Conservation (phyloP, 805 yeast species). For the Scheffersomyces ergatensis region DNA sequence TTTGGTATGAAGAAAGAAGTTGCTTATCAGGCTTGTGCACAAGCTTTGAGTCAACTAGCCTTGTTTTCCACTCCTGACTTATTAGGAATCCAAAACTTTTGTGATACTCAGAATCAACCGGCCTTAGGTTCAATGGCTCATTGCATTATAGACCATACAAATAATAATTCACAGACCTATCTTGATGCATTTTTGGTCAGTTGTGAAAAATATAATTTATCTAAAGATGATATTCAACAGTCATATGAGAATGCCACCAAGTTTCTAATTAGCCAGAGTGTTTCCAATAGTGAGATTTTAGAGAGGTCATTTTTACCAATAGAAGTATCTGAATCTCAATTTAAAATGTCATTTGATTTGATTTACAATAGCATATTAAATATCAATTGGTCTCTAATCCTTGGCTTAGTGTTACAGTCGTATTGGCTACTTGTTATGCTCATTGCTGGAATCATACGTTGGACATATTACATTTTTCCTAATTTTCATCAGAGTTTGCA, state of each 20-base stretch:
- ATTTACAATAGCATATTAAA: not conserved
- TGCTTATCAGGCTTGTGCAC: slow-evolving; percentile 6
- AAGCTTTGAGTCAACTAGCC: not conserved
- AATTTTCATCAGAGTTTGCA: slow-evolving; percentile 10
- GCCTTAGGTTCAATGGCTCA: slow-evolving; percentile 39
- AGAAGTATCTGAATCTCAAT: not conserved
- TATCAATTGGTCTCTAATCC: slow-evolving; percentile 22
- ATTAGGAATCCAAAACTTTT: slow-evolving; percentile 12
- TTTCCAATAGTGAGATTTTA: not conserved
- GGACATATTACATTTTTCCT: slow-evolving; percentile 22
- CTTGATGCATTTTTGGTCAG: slow-evolving; percentile 14
- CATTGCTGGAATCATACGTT: slow-evolving; percentile 22
- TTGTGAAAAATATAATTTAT: slow-evolving; percentile 14
- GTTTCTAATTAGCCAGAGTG: slow-evolving; percentile 18
- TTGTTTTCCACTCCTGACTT: slow-evolving; percentile 1
- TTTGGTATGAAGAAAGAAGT: no score
- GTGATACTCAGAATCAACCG: slow-evolving; percentile 31
- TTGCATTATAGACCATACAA: slow-evolving; percentile 21
- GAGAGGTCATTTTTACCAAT: not conserved
- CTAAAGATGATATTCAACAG: slow-evolving; percentile 8
- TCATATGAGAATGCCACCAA: slow-evolving; percentile 35
- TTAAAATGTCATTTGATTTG: not conserved
- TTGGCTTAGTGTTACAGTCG: slow-evolving; percentile 31
- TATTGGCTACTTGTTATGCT: slow-evolving; percentile 42
- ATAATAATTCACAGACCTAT: slow-evolving; percentile 12